Conservation (phyloP, 495 filamentous ascomycete species). For the Podospora conica region DNA sequence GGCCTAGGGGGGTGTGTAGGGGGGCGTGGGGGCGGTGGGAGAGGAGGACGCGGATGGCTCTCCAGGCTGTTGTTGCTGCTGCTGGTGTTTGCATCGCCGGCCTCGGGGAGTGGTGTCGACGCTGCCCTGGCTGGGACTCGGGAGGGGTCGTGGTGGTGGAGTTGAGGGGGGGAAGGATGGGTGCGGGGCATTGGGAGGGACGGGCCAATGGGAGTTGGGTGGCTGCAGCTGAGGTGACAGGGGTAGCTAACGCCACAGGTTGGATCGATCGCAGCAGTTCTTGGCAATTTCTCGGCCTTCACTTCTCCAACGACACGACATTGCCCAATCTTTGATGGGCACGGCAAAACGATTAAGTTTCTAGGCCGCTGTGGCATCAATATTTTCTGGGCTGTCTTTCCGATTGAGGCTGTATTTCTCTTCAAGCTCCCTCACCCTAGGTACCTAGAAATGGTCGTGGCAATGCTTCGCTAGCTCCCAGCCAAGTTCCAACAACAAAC, state of each 20-base stretch:
- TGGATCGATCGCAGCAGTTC: neutral
- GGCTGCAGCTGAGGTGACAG: neutral
- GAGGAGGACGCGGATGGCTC: conserved; percentile 13
- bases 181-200: neutral
- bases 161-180: neutral
- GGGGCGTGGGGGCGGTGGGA: neutral
- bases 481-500: neutral
- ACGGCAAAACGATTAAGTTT: neutral
- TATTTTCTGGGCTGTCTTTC: neutral
- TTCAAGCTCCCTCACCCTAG: neutral
- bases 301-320: neutral
- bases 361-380: too few relatives aligned
- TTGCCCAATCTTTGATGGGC: neutral
- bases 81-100: neutral
- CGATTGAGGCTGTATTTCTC: neutral
- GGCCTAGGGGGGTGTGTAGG: neutral
- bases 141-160: neutral
- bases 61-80: conserved; percentile 15
- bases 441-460: neutral
- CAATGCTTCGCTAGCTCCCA: neutral
- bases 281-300: neutral
- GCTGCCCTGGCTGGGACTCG: neutral
- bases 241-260: neutral
- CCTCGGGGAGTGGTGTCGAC: neutral
- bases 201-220: neutral